Percentiles rank a stretch among this genome's conserved stretches.
phyloP scores from a whole-genome alignment of 345 rosid species.

The Corchorus olitorius region DNA sequence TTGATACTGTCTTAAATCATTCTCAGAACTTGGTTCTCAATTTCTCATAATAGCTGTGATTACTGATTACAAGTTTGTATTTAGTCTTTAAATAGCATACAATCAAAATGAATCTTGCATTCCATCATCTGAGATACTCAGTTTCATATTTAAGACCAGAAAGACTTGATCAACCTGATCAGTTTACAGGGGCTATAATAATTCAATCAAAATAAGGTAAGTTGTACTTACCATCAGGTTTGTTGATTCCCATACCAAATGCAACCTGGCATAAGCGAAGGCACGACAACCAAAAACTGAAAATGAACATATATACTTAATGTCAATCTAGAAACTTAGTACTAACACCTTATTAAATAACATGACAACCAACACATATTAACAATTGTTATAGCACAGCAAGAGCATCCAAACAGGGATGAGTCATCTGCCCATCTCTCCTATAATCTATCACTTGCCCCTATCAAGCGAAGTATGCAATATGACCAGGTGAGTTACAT shows the following conservation, averaged over 20 bases:
- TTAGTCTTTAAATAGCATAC: too few relatives aligned
- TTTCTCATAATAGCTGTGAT: too few relatives aligned
- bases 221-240: constrained; percentile 86
- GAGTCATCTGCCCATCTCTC: too few relatives aligned
- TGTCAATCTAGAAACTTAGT: neutral
- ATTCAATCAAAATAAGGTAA: neutral
- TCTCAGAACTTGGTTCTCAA: too few relatives aligned
- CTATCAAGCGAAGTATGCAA: neutral
- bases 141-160: too few relatives aligned
- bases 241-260: constrained; percentile 99
- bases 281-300: constrained; percentile 19
- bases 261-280: constrained; percentile 68
- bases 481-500: neutral
- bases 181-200: neutral
- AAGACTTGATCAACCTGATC: too few relatives aligned
- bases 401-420: neutral
- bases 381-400: neutral
- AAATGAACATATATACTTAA: constrained; percentile 16
- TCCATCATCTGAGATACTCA: too few relatives aligned
- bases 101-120: too few relatives aligned
- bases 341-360: neutral
- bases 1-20: too few relatives aligned
- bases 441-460: neutral
- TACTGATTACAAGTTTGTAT: neutral
- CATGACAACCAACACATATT: neutral